Evolutionary conservation across 768 basidiomycete species (phyloP).

Genomic region (Floccularia luteovirens): DNA sequence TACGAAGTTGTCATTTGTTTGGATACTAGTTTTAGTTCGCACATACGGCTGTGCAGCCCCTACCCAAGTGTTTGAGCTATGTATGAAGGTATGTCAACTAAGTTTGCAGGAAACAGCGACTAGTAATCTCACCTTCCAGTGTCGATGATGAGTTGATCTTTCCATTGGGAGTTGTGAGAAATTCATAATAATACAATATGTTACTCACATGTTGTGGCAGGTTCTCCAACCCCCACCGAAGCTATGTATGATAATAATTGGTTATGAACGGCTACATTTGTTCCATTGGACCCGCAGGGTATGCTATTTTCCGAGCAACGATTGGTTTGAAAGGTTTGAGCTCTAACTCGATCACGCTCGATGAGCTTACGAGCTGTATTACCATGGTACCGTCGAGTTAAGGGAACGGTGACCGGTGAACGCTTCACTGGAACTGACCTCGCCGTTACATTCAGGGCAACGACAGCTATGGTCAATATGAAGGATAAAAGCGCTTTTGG

Average conservation of each 20-base stretch:
- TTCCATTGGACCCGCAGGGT: too few species aligned
- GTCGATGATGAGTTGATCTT: conserved; percentile 11
- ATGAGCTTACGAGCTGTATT: too few species aligned
- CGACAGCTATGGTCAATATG: too few species aligned
- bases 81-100: conserved; percentile 5
- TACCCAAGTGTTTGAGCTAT: conserved; percentile 48
- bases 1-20: conserved; percentile 8
- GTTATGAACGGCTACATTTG: background rate
- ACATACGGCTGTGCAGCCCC: conserved; percentile 23
- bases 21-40: conserved; percentile 27
- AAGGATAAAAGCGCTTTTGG: too few species aligned
- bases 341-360: too few species aligned
- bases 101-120: background rate
- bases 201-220: background rate
- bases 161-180: background rate
- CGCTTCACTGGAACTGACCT: too few species aligned
- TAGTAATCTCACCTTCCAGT: conserved; percentile 7
- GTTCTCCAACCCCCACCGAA: background rate
- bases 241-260: background rate
- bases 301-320: too few species aligned
- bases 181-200: background rate
- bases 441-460: too few species aligned
- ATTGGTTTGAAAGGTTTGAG: too few species aligned
- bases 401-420: too few species aligned
- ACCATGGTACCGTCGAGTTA: too few species aligned